phyloP scores from a whole-genome alignment of 2,329 filamentous ascomycete genomes.

The Pestalotiopsis sp. region DNA sequence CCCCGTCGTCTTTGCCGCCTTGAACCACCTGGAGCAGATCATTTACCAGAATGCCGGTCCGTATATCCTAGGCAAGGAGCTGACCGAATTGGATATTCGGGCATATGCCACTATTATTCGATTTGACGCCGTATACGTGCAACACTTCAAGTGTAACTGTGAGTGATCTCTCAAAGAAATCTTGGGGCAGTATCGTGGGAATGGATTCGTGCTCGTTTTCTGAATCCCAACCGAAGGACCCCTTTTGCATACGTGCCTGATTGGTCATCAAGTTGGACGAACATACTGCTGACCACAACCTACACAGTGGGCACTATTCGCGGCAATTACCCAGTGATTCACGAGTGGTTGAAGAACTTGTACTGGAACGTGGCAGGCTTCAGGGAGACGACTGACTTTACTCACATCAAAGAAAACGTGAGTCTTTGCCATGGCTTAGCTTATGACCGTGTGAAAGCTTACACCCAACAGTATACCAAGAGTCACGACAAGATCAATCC shows the following conservation, averaged over 20 bases:
- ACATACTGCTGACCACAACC: not conserved
- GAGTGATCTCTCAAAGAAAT: not conserved
- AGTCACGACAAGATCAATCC: constrained; percentile 64
- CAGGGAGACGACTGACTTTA: constrained; percentile 64
- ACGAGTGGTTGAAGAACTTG: constrained; percentile 62
- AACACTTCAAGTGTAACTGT: constrained; percentile 68
- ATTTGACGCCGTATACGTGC: constrained; percentile 64
- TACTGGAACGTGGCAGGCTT: constrained; percentile 61
- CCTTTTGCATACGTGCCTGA: no score
- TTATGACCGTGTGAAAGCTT: not conserved
- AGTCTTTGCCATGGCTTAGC: constrained; percentile 11
- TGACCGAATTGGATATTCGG: constrained; percentile 64
- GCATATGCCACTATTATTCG: constrained; percentile 61
- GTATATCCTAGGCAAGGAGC: constrained; percentile 54
- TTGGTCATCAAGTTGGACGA: not conserved
- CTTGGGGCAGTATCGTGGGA: not conserved
- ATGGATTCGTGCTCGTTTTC: not conserved
- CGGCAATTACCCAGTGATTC: constrained; percentile 61
- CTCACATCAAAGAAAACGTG: constrained; percentile 68
- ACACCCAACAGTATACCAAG: constrained; percentile 46
- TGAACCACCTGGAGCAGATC: constrained; percentile 60
- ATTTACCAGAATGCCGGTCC: constrained; percentile 43
- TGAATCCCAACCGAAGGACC: no score
- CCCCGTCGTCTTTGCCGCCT: constrained; percentile 57
- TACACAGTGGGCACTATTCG: constrained; percentile 55